Conservation (phyloP, 441 rosid species). For the Croton setiger region DNA sequence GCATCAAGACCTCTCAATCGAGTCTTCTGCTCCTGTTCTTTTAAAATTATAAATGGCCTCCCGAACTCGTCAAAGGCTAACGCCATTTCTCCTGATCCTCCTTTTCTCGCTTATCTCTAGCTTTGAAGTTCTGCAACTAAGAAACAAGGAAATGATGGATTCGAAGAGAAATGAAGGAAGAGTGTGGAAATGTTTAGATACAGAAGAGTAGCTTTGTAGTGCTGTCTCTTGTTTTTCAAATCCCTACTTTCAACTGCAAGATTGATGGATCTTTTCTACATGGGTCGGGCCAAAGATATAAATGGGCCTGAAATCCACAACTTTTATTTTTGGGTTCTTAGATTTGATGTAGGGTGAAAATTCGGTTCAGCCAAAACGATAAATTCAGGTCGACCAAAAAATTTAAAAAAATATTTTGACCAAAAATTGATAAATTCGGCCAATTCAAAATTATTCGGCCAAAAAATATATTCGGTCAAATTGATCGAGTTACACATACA, state of each 20-base stretch:
- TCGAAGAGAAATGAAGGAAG: not conserved
- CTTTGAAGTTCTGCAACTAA: not conserved
- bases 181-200: conserved; percentile 16
- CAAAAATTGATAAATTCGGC: no score
- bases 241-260: conserved; percentile 24
- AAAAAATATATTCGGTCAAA: no score
- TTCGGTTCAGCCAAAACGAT: no score
- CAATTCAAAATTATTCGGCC: no score
- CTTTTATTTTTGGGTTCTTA: no score
- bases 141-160: not conserved
- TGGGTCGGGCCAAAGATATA: no score
- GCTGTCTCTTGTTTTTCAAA: conserved; percentile 11
- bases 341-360: no score
- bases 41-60: conserved; percentile 82
- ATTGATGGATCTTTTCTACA: no score
- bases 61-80: conserved; percentile 96
- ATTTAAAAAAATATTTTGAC: no score
- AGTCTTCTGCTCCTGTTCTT: conserved; percentile 78
- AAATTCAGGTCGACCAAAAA: no score
- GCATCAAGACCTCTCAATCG: conserved; percentile 84
- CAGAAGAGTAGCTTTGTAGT: not conserved
- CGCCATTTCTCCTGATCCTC: conserved; percentile 48
- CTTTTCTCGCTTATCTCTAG: not conserved
- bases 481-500: no score
- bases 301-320: no score